Conservation (phyloP, 2,329 filamentous ascomycete genomes). For the Trichoderma asperellum region DNA sequence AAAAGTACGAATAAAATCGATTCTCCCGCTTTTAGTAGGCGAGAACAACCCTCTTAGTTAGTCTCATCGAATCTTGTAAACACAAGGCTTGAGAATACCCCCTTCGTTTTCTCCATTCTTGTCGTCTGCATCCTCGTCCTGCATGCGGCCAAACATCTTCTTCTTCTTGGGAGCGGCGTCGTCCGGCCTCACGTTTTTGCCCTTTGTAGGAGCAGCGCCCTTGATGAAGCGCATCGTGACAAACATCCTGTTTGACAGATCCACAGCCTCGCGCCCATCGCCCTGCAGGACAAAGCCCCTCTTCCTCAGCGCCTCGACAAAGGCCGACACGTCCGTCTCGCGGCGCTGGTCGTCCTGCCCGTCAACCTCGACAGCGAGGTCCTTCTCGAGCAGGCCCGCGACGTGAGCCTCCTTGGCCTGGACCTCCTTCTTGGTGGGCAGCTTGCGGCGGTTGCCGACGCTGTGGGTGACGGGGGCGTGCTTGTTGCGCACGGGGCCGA, state of each 20-base stretch:
- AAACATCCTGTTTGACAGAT: slow-evolving; percentile 96
- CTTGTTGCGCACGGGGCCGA: slow-evolving; percentile 52
- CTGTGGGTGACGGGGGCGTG: slow-evolving; percentile 64
- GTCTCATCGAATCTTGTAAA: slow-evolving; percentile 85
- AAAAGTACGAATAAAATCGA: not conserved
- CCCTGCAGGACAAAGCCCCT: slow-evolving; percentile 84
- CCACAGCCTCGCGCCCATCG: slow-evolving; percentile 63
- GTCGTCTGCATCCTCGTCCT: slow-evolving; percentile 58
- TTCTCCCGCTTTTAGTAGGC: too few species aligned
- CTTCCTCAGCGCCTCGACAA: slow-evolving; percentile 78
- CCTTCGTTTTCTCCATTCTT: slow-evolving; percentile 67
- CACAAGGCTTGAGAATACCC: slow-evolving; percentile 82
- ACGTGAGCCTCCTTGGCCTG: slow-evolving; percentile 52
- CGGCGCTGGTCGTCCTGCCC: slow-evolving; percentile 64
- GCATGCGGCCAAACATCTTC: slow-evolving; percentile 57
- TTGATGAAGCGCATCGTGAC: slow-evolving; percentile 96
- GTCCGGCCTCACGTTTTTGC: slow-evolving; percentile 67
- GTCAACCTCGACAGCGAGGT: slow-evolving; percentile 72
- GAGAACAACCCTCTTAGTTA: too few species aligned
- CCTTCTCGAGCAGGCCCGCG: slow-evolving; percentile 54
- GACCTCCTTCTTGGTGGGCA: slow-evolving; percentile 50
- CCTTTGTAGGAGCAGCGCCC: slow-evolving; percentile 71
- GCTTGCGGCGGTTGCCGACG: slow-evolving; percentile 62
- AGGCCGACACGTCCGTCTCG: slow-evolving; percentile 85
- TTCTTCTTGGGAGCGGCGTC: slow-evolving; percentile 53